phyloP scores from a whole-genome alignment of 805 yeast species.

The Nakazawaea anatomiae region DNA sequence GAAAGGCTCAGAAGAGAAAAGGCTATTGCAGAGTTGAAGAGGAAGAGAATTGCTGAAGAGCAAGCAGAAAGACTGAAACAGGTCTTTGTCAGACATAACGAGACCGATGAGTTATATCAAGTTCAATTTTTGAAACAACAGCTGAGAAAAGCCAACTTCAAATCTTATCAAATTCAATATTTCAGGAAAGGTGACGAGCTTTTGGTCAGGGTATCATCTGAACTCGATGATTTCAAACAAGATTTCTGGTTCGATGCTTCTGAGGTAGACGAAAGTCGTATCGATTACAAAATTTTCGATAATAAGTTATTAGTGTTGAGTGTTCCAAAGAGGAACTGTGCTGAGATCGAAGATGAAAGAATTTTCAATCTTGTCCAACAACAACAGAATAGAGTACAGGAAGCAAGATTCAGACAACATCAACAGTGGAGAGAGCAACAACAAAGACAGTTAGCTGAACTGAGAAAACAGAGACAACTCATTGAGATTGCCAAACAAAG shows the following conservation, averaged over 20 bases:
- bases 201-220: slow-evolving; percentile 2
- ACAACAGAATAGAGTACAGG: not conserved
- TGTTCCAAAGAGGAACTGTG: slow-evolving; percentile 4
- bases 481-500: too few species aligned
- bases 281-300: slow-evolving; percentile 3
- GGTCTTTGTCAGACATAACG: slow-evolving; percentile 1
- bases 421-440: not conserved
- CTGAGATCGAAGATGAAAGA: not conserved
- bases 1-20: slow-evolving; percentile 1
- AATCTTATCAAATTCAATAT: slow-evolving; percentile 8
- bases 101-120: slow-evolving; percentile 2
- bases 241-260: slow-evolving; percentile 1
- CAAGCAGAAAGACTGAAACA: not conserved
- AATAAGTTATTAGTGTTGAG: not conserved
- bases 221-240: slow-evolving; percentile 1
- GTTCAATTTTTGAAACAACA: slow-evolving; percentile 2
- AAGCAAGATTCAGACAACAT: not conserved
- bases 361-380: not conserved
- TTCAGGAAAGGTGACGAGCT: slow-evolving; percentile 1
- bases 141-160: slow-evolving; percentile 4
- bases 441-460: not conserved
- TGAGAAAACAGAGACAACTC: not conserved
- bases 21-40: slow-evolving; percentile 4
- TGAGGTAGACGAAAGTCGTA: not conserved
- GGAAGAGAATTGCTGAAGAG: slow-evolving; percentile 1